Base-by-base conservation (phyloP, 768 basidiomycete genomes). In the Strobilomyces dryophilus region DNA sequence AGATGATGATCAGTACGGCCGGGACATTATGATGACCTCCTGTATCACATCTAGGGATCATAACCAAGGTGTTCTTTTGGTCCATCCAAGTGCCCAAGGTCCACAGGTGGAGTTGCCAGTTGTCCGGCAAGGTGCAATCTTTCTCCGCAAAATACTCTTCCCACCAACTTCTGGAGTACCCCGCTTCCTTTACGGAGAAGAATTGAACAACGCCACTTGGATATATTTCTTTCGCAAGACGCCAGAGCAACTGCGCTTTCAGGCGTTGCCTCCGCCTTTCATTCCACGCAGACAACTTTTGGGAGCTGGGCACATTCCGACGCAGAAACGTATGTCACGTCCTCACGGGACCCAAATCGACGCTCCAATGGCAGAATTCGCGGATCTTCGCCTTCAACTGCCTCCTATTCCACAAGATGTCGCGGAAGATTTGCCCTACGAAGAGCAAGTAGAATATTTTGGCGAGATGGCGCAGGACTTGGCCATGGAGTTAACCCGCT, bases 1-100 rank as follows among this genome's bases (percentile, higher is more conserved):
- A 0, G 52, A 49, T 11, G 47, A 53, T 9, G 42, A 53, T 26
- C 52, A 53, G 8, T 53, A 49, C 5, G 47, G 47, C 14, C 52
- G 36, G 4, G 47, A 49, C 18, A 44, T 53, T 12, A 49, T 53
- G 52, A 45, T 53, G 14, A 21, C 52, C 1, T 53, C 52, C 1
- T 53, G 52, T 12, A 1, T 35, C 3, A 47, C 52, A 8, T 32
- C 46, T 12, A n/a, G 18, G 1, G 10, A 15, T 37, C 14, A 1
- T 1, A 8, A 53, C 26, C 46, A 31, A 11, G 52, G 52, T 7
- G 18, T 10, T 32, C 48, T 53, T 18, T 36, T 53, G 52, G 48
- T 53, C 15, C 52, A 20, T 5, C 52, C 46, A 1, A 40, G 26
- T 27, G 52, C 34, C 14, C 12, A 36, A 4, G 46, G 52, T 43